These are phyloP conservation scores for Pilatotrama ljubarskyi DNA, from an alignment of 768 basidiomycete genomes.

Conservation along the genomic window DNA sequence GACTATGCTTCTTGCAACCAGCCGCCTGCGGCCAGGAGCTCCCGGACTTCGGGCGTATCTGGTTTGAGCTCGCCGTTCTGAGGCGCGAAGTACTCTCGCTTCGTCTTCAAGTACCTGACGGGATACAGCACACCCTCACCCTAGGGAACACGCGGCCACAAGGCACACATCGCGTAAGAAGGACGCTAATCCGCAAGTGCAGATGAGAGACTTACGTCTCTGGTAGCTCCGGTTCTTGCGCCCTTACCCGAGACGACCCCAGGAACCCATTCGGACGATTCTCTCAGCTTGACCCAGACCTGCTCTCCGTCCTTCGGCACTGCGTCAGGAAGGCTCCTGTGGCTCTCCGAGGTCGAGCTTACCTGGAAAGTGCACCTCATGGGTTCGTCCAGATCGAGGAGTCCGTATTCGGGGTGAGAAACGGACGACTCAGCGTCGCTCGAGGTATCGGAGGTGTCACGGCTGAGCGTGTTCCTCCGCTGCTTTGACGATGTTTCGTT, in stretches of 20 bases:
- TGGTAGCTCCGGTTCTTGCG: conserved; percentile 46
- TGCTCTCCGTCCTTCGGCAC: conserved; percentile 42
- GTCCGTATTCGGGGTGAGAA: conserved; percentile 4
- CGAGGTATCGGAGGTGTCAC: neutral
- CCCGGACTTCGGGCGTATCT: conserved; percentile 46
- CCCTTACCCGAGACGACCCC: conserved; percentile 50
- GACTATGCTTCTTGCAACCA: conserved; percentile 34
- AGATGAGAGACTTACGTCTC: conserved; percentile 39
- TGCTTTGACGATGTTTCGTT: neutral
- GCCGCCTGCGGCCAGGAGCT: conserved; percentile 49
- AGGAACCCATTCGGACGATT: conserved; percentile 48
- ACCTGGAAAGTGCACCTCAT: conserved; percentile 52
- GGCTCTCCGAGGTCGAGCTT: conserved; percentile 21
- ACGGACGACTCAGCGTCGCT: conserved; percentile 14
- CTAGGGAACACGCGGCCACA: conserved; percentile 31
- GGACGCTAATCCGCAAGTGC: neutral
- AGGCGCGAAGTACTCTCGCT: conserved; percentile 63
- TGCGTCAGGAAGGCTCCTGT: neutral
- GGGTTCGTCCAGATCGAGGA: conserved; percentile 14
- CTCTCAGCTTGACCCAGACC: conserved; percentile 54
- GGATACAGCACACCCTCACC: conserved; percentile 54
- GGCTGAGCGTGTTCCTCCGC: neutral
- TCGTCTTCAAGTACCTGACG: conserved; percentile 45
- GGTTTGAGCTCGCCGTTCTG: conserved; percentile 70
- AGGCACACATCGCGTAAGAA: neutral